Evolutionary conservation across 768 basidiomycete species (phyloP), one percentile per base, ranked within the genome.

Genomic region (Clathrus columnatus): DNA sequence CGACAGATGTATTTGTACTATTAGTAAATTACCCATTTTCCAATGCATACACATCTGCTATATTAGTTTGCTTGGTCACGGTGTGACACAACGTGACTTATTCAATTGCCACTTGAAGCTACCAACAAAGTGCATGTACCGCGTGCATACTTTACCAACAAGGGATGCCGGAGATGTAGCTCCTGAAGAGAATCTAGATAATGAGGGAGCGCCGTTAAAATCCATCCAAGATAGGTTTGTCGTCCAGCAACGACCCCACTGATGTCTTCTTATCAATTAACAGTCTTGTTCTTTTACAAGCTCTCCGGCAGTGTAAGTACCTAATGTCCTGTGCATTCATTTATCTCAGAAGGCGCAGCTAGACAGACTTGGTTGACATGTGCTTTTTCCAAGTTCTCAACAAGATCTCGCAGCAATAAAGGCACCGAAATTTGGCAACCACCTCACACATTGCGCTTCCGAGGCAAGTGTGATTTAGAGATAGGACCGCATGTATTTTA

Each of bases 401-500:
- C 76, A 53, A 85, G 80, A 60, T 68, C 77, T 48, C 79, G 84
- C 17, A 78, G 77, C 43, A 77, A 75, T 54, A 85, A 83, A 61
- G 70, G 72, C n/a, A 65, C 74, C 0, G 75, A 78, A 50, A 70
- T 75, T 20, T 65, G 70, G 23, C 81, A 80, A 41, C 84, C 84
- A 2, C 81, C 84, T 0, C 85, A 88, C 63, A 83, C 78, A 1
- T 77, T 83, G 53, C 79, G 80, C 60, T 73, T 73, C 28, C 74
- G 83, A 30, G 87, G 86, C 45, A 79, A 73, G 63, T 90, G 83
- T 65, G 79, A 84, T 53, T 67, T 92, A 32, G 75, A 80, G 61
- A 80, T 91, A 28, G 89, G 88, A 5, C 89, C 89, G 14, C 87
- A 88, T 65, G 69, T 73, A 24, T 91, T 91, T 62, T 63, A 72